Evolutionary conservation across 768 basidiomycete genomes (phyloP).

Genomic region (Lactarius hatsudake): DNA sequence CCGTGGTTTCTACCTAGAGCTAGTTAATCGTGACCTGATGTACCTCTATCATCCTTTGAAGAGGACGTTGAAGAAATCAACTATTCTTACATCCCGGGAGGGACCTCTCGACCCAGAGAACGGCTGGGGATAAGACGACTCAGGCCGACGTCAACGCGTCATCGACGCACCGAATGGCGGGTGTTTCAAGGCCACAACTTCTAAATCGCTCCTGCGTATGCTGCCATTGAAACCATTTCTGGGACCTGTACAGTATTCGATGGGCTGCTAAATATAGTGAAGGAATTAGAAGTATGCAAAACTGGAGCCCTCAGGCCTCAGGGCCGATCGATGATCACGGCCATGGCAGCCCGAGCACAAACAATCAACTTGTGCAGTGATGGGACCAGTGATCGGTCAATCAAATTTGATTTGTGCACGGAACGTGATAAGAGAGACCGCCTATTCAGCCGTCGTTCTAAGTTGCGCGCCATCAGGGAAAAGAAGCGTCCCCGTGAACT

Average conservation of each 20-base stretch:
- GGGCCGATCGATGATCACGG: too few species aligned
- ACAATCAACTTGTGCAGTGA: not conserved
- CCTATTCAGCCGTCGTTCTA: not conserved
- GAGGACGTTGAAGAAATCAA: constrained; percentile 20
- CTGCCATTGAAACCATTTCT: too few species aligned
- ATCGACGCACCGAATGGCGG: too few species aligned
- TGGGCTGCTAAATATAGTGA: too few species aligned
- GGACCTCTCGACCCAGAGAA: not conserved
- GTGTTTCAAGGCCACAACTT: too few species aligned
- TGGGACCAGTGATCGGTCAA: not conserved
- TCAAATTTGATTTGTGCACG: not conserved
- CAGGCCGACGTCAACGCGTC: not conserved
- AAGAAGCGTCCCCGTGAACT: constrained; percentile 16
- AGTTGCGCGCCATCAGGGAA: not conserved
- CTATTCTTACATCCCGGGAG: constrained; percentile 16
- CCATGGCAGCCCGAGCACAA: too few species aligned
- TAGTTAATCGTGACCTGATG: constrained; percentile 67
- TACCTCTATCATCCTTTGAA: constrained; percentile 37
- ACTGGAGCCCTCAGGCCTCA: too few species aligned
- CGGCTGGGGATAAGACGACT: not conserved
- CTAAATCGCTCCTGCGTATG: too few species aligned
- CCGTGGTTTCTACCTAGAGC: constrained; percentile 39
- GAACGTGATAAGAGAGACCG: not conserved
- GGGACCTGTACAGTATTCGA: too few species aligned
- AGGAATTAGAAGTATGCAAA: too few species aligned